These are phyloP conservation scores for Phaeotremella skinneri DNA, from an alignment of 768 basidiomycete genomes.

Conservation along the genomic window DNA sequence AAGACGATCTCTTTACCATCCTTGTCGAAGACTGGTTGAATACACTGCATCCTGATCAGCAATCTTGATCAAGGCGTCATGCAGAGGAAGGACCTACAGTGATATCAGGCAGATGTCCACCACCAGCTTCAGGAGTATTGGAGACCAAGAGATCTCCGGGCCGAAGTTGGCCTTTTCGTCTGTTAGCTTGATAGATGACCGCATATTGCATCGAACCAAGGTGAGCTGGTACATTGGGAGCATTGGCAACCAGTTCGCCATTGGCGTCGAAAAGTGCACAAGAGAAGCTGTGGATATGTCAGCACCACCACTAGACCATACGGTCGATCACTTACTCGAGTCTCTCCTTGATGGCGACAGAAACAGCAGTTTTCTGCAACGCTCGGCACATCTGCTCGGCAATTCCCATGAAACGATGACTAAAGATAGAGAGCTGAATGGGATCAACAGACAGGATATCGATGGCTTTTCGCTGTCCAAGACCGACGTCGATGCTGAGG, in stretches of 20 bases:
- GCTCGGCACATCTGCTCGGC: constrained; percentile 25
- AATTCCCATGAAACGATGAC: constrained; percentile 23
- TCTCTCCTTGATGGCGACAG: constrained; percentile 18
- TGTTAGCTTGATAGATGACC: constrained; percentile 3
- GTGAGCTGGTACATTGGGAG: constrained; percentile 16
- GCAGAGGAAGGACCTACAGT: constrained; percentile 60
- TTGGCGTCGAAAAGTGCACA: constrained; percentile 25
- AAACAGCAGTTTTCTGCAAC: constrained; percentile 24
- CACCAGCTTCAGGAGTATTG: constrained; percentile 6
- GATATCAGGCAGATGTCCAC: constrained; percentile 1
- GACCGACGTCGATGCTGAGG: constrained; percentile 37
- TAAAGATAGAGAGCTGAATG: constrained; percentile 24
- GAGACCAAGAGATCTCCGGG: constrained; percentile 7
- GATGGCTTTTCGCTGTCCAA: constrained; percentile 33
- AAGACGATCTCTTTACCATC: constrained; percentile 53
- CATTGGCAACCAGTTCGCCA: constrained; percentile 29
- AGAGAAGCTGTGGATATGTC: constrained; percentile 22
- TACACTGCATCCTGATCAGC: not conserved
- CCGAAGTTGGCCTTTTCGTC: constrained; percentile 1
- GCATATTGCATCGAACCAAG: constrained; percentile 9
- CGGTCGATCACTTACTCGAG: constrained; percentile 10
- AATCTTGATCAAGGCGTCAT: too few species aligned
- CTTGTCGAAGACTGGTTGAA: constrained; percentile 6
- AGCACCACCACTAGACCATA: not conserved
- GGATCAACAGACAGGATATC: constrained; percentile 24